Evolutionary conservation across 129 eudicot species (phyloP), one percentile per base, ranked within the genome.

Genomic region (Rutidosis leptorrhynchoides): DNA sequence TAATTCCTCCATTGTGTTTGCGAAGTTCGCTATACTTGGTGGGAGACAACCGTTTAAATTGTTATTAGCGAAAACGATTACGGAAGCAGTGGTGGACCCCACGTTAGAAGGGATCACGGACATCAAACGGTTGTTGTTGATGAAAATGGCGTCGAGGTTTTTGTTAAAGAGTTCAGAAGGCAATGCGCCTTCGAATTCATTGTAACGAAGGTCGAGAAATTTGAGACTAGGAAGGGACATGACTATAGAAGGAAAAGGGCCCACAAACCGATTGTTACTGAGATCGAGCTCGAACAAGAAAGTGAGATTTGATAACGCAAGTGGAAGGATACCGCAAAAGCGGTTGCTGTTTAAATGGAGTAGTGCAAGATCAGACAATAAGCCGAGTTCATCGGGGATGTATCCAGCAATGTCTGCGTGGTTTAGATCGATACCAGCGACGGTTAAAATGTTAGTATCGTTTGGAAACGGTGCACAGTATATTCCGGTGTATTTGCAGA

Each of bases 371-470:
- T 87, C 94, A 0, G 78, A 28, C 32, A 90, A 79, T 35, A 87
- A 80, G 20, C 97, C 95, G 11, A 90, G 70, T 58, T 87, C 92
- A 0, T 82, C 65, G 0, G 95, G 95, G 32, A 90, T 80, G 67
- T 71, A 73, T 0, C 97, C 95, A 6, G 97, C 93, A 52, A 90
- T 75, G 70, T 87, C 95, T 12, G 57, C 79, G 4, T 78, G 84
- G 80, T 90, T 87, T 32, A 90, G 87, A 76, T 90, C 97, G 16
- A 90, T 87, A 45, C 92, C 92, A 0, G 95, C 89, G 0, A 90
- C 89, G 0, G 77, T 78, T 15, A 12, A 49, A 19, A 53, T 57
- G 25, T 59, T 32, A 0, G 88, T 78, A 69, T 79, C 67, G 45
- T 90, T 74, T 14, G 80, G 82, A 28, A 22, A 40, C 3, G 82